Evolutionary conservation across 2,329 filamentous ascomycete species (phyloP).

Genomic region (Penicillium sp.): DNA sequence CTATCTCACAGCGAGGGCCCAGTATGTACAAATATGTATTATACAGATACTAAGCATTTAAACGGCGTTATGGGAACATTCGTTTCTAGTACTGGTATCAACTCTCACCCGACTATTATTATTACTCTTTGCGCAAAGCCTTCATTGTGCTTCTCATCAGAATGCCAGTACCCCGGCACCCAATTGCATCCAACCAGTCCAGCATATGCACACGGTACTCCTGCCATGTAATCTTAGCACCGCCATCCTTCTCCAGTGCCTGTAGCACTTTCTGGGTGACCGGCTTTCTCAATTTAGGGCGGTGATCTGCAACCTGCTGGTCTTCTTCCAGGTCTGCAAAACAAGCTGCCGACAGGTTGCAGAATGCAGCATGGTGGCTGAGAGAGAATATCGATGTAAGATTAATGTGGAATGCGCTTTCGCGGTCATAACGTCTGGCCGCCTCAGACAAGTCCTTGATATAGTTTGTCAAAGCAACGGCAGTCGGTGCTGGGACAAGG

Average conservation of each 20-base stretch:
- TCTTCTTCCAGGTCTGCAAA: conserved; percentile 52
- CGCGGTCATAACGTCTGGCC: conserved; percentile 29
- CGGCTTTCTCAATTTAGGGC: conserved; percentile 46
- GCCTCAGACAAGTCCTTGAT: conserved; percentile 40
- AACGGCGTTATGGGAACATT: conserved; percentile 7
- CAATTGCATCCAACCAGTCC: conserved; percentile 62
- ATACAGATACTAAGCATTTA: conserved; percentile 15
- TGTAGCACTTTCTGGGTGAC: conserved; percentile 67
- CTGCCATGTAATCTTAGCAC: conserved; percentile 66
- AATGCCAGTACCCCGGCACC: conserved; percentile 64
- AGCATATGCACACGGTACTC: conserved; percentile 74
- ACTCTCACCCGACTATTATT: neutral
- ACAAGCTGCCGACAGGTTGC: conserved; percentile 47
- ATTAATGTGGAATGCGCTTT: conserved; percentile 32
- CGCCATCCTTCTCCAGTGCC: conserved; percentile 63
- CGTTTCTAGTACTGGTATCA: neutral
- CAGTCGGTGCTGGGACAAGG: conserved; percentile 48
- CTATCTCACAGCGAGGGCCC: neutral
- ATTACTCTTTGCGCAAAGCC: conserved; percentile 57
- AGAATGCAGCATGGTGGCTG: conserved; percentile 47
- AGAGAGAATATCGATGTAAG: conserved; percentile 48
- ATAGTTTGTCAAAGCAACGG: conserved; percentile 44
- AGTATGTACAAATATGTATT: conserved; percentile 16
- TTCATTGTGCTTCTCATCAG: conserved; percentile 82
- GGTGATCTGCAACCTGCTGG: conserved; percentile 21